phyloP scores from a whole-genome alignment of 2,329 filamentous ascomycete species.

The Drechslerella dactyloides region DNA sequence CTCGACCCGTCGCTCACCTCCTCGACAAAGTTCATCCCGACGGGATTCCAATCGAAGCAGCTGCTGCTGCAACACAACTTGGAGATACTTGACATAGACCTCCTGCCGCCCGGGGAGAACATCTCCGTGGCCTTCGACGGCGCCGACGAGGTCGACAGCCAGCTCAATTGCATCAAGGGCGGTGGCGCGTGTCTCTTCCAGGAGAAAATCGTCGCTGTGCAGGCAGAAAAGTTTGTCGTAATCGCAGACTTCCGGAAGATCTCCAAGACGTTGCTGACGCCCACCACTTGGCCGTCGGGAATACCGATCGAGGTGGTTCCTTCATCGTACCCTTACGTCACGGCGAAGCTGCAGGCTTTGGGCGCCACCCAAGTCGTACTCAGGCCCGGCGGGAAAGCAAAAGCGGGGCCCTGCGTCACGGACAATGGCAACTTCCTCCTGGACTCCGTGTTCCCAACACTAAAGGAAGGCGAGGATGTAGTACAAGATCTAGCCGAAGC shows the following conservation, averaged over 20 bases:
- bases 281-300: conserved; percentile 74
- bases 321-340: conserved; percentile 77
- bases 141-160: conserved; percentile 49
- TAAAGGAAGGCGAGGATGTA: conserved; percentile 67
- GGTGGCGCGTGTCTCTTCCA: conserved; percentile 97
- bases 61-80: conserved; percentile 82
- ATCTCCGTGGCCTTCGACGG: conserved; percentile 52
- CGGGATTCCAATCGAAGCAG: conserved; percentile 86
- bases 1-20: conserved; percentile 65
- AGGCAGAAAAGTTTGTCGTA: conserved; percentile 83
- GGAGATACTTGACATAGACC: conserved; percentile 76
- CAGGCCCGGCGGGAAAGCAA: conserved; percentile 74
- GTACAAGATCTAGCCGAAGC: conserved; percentile 74
- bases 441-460: conserved; percentile 75
- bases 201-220: conserved; percentile 90
- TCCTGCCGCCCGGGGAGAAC: conserved; percentile 65
- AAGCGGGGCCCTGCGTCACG: conserved; percentile 82
- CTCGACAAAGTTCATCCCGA: conserved; percentile 84
- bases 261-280: conserved; percentile 72
- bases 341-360: conserved; percentile 72
- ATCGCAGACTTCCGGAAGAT: conserved; percentile 95
- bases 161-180: conserved; percentile 52
- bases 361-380: conserved; percentile 75
- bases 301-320: conserved; percentile 95
- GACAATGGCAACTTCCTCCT: conserved; percentile 90